Evolutionary conservation across 2,329 filamentous ascomycete species (phyloP), one percentile per base, ranked within the genome.

Genomic region (Ambrosiella cleistominuta): DNA sequence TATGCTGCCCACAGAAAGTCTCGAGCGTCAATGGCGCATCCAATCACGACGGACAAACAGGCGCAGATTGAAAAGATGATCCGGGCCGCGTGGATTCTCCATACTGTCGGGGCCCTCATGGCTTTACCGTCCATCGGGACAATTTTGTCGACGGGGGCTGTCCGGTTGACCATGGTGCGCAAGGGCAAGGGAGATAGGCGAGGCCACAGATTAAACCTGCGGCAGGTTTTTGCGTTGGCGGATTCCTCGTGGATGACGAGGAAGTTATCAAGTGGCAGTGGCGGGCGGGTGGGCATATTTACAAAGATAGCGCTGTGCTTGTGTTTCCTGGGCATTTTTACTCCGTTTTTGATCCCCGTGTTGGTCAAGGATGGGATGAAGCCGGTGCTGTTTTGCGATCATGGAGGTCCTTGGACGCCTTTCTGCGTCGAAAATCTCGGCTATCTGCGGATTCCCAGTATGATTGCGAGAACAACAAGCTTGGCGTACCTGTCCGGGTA

Each of bases 51-150:
- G 8, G 13, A 12, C 7, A 42, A 38, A 5, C 50, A 60, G 44
- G 12, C 36, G 1, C 51, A 54, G 11, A 39, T 57, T 35, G 40
- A 54, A 11, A 57, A 60, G 13, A 27, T 60, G n/a, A 17, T 55
- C 13, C 55, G 59, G n/a, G 59, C 59, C 2, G 59, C 55, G 0
- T 60, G 59, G 59, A 60, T 60, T 17, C 17, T 60, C 12, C 59
- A 60, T 35, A 58, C 59, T 7, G 59, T 60, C 12, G 59, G 59
- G 12, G 56, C 59, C 6, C 27, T 60, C n/a, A 38, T 60, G 35
- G 59, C 59, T 11, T 17, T 60, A 2, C 53, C 55, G 7, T 55
- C 59, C 3, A 52, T 55, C 15, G 57, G 47, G 1, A 55, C 50
- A 3, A 55, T 60, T 3, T 45, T 57, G 5, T 50, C 51, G 11